Conservation (phyloP, 1,284 basidiomycete species). For the Puccinia brachypodii region DNA sequence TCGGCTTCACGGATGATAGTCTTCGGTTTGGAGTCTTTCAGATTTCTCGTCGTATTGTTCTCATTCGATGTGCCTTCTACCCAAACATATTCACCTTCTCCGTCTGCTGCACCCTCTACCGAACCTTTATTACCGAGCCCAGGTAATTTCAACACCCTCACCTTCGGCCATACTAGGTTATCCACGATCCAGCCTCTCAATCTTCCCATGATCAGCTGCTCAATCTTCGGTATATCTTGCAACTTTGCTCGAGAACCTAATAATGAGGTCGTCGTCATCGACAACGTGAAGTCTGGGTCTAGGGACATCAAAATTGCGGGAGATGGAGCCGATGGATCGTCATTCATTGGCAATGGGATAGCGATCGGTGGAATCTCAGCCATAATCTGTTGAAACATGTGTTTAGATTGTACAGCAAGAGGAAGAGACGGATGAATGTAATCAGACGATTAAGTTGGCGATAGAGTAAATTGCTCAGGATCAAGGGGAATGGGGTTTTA, state of each 20-base stretch:
- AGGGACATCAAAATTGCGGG: conserved; percentile 58
- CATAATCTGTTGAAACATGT: conserved; percentile 46
- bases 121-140: conserved; percentile 76
- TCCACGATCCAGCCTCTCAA: conserved; percentile 61
- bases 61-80: conserved; percentile 23
- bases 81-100: conserved; percentile 64
- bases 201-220: conserved; percentile 62
- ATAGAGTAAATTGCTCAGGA: not conserved
- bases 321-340: conserved; percentile 59
- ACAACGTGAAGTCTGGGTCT: conserved; percentile 63
- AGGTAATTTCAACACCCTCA: conserved; percentile 60
- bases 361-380: conserved; percentile 49
- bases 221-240: conserved; percentile 65
- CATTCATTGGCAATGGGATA: conserved; percentile 51
- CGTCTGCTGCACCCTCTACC: conserved; percentile 98
- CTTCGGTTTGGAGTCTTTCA: conserved; percentile 13
- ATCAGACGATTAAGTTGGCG: not conserved
- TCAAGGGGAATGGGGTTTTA: not conserved
- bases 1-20: conserved; percentile 34
- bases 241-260: conserved; percentile 64
- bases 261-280: conserved; percentile 62
- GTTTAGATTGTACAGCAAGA: not conserved
- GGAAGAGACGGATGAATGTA: not conserved
- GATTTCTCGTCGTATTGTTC: not conserved
- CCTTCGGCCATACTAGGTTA: conserved; percentile 61